Conservation (phyloP, 169 alveolate species). For the Plasmodium coatneyi region DNA sequence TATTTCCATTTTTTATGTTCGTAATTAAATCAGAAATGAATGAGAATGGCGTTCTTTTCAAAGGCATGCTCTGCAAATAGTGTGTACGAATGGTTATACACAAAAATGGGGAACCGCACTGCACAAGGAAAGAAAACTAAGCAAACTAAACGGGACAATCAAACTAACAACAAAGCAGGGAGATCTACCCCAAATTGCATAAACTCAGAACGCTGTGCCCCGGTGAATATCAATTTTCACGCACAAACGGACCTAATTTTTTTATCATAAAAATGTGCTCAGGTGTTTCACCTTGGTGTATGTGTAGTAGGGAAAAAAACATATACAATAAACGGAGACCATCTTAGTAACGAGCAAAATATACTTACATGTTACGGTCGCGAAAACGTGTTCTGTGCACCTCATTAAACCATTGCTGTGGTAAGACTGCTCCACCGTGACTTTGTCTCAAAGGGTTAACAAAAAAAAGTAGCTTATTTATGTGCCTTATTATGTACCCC, state of each 20-base stretch:
- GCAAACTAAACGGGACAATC: neutral
- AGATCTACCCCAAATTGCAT: neutral
- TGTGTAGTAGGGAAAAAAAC: neutral
- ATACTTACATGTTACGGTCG: neutral
- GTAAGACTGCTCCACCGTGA: neutral
- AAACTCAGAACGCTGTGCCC: neutral
- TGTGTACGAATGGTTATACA: neutral
- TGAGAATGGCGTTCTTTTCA: conserved; percentile 49
- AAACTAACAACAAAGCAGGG: neutral
- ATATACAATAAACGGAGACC: neutral
- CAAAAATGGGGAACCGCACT: neutral
- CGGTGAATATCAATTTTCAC: neutral
- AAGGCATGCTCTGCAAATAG: conserved; percentile 26
- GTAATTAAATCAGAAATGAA: conserved; percentile 3
- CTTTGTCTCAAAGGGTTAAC: neutral
- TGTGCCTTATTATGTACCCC: neutral
- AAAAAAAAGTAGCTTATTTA: neutral
- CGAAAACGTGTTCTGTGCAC: neutral
- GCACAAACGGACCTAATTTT: neutral
- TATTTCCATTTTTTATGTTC: conserved; percentile 20
- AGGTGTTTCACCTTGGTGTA: neutral
- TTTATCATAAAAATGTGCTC: neutral
- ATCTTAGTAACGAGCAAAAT: neutral
- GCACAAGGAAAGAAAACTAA: neutral
- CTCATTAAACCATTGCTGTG: neutral